Conservation (phyloP, 2,329 filamentous ascomycete genomes). For the Westerdykella sp. region DNA sequence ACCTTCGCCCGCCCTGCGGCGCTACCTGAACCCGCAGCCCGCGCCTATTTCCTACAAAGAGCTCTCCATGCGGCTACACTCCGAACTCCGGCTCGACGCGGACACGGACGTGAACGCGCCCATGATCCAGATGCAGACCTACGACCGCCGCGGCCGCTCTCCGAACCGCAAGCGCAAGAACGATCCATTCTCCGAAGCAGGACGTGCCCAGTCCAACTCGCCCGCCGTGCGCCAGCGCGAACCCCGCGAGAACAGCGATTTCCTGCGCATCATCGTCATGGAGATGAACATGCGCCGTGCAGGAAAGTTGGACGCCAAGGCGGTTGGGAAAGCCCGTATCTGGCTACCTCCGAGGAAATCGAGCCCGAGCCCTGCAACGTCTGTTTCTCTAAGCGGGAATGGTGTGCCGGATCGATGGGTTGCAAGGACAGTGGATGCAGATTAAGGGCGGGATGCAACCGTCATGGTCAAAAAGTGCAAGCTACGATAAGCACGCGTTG, state of each 20-base stretch:
- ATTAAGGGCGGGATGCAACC: neutral
- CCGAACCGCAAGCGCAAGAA: constrained; percentile 19
- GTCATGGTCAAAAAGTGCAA: no score
- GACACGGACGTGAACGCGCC: constrained; percentile 41
- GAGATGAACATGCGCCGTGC: constrained; percentile 63
- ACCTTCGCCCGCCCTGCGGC: constrained; percentile 52
- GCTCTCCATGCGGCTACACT: constrained; percentile 37
- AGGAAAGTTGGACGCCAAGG: constrained; percentile 54
- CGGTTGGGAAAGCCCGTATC: constrained; percentile 50
- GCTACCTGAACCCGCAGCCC: constrained; percentile 55
- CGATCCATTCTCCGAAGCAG: constrained; percentile 41
- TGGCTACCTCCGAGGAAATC: constrained; percentile 54
- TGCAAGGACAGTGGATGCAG: constrained; percentile 18
- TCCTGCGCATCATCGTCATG: constrained; percentile 57
- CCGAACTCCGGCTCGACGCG: constrained; percentile 30
- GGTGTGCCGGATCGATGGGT: constrained; percentile 35
- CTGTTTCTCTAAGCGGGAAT: constrained; percentile 14
- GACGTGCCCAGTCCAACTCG: constrained; percentile 35
- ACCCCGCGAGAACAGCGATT: constrained; percentile 57
- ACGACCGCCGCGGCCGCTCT: constrained; percentile 39
- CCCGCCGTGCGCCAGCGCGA: constrained; percentile 53
- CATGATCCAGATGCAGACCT: constrained; percentile 60
- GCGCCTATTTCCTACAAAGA: constrained; percentile 33
- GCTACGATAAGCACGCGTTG: no score
- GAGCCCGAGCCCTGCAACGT: constrained; percentile 21